phyloP scores from a whole-genome alignment of 108 stramenopile species.

The Bacterosira constricta region DNA sequence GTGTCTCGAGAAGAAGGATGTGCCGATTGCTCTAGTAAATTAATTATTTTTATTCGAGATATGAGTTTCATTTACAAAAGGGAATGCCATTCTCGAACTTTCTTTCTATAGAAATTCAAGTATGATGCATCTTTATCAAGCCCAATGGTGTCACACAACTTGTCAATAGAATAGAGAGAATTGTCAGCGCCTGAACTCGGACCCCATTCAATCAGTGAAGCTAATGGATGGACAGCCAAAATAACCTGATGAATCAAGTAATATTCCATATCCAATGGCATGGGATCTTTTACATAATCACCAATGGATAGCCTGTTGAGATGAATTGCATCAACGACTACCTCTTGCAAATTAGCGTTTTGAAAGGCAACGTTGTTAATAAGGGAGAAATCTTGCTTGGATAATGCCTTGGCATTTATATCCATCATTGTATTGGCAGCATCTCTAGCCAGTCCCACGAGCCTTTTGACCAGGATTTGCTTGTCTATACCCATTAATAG shows the following conservation, averaged over 20 bases:
- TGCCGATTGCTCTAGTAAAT: too few relatives aligned
- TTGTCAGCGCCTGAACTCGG: not conserved
- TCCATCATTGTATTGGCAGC: not conserved
- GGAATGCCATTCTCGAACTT: not conserved
- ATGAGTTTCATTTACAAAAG: not conserved
- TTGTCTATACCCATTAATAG: not conserved
- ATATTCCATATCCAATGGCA: constrained; percentile 13
- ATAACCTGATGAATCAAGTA: constrained; percentile 20
- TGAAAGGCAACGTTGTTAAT: not conserved
- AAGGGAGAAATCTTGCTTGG: not conserved
- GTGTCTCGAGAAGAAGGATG: too few relatives aligned
- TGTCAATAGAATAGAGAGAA: constrained; percentile 9
- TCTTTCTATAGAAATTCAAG: not conserved
- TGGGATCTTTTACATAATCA: not conserved
- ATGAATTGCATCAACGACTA: constrained; percentile 9
- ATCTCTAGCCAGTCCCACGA: not conserved
- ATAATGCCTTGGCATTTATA: not conserved
- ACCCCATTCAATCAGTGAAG: constrained; percentile 24
- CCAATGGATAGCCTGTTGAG: constrained; percentile 1
- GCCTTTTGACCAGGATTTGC: not conserved
- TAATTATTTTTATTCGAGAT: too few relatives aligned
- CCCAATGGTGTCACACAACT: constrained; percentile 6
- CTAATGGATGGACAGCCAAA: constrained; percentile 16
- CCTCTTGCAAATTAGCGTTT: not conserved
- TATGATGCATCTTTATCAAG: constrained; percentile 5